Evolutionary conservation across 148 eudicot species (phyloP).

Genomic region (Rhododendron kiyosumense): DNA sequence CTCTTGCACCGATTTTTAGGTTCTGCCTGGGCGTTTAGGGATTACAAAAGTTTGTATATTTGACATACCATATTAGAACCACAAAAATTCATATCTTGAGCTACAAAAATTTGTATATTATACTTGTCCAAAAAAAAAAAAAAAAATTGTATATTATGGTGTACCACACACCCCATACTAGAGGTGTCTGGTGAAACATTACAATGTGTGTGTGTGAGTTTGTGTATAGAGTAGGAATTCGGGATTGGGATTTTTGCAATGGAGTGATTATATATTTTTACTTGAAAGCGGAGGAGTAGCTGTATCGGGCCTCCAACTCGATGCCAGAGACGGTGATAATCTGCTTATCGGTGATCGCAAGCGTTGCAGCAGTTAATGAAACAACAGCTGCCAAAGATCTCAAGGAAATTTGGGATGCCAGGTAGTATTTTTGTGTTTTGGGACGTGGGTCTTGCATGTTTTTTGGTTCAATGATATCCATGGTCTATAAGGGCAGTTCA

Average conservation of each 20-base stretch:
- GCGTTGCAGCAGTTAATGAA: slow-evolving; percentile 39
- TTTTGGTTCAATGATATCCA: not conserved
- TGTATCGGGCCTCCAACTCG: slow-evolving; percentile 44
- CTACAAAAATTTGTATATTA: too few relatives aligned
- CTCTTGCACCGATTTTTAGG: too few relatives aligned
- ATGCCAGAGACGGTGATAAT: slow-evolving; percentile 28
- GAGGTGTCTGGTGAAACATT: too few relatives aligned
- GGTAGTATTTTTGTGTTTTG: slow-evolving; percentile 10
- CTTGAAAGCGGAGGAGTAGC: slow-evolving; percentile 57
- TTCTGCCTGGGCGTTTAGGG: not conserved
- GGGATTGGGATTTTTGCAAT: not conserved
- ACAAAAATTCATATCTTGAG: too few relatives aligned
- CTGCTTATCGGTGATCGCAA: slow-evolving; percentile 40
- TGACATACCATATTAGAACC: too few relatives aligned
- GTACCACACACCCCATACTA: too few relatives aligned
- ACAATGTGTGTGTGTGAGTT: too few relatives aligned
- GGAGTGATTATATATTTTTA: slow-evolving; percentile 12
- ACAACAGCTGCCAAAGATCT: slow-evolving; percentile 34
- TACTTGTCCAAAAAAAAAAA: too few relatives aligned
- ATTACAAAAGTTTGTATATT: too few relatives aligned
- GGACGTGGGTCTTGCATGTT: not conserved
- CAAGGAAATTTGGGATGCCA: slow-evolving; percentile 24
- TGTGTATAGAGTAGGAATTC: too few relatives aligned
- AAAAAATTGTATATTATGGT: too few relatives aligned
- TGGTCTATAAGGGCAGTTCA: not conserved